Conservation (phyloP, 805 yeast species). For the Nakazawaea pomicola region DNA sequence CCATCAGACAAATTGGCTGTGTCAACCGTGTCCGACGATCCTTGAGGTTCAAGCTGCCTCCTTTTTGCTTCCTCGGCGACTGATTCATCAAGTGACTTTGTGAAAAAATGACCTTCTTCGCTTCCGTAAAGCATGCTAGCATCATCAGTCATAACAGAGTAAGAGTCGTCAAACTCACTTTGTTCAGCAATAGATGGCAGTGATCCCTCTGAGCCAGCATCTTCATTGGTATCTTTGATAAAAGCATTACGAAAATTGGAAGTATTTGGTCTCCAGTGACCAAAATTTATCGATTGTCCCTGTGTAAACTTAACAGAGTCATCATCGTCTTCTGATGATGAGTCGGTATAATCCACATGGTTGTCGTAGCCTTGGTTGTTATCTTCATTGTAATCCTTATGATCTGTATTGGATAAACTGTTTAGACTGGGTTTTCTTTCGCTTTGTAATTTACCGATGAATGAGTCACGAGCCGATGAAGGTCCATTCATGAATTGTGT, state of each 20-base stretch:
- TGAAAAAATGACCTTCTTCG: conserved; percentile 28
- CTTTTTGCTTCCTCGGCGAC: no score
- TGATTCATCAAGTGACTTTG: conserved; percentile 16
- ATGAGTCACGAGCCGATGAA: conserved; percentile 8
- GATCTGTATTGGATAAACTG: background rate
- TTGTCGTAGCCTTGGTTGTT: background rate
- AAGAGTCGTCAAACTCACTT: conserved; percentile 19
- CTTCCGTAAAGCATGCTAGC: conserved; percentile 20
- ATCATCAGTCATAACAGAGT: conserved; percentile 12
- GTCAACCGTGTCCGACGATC: background rate
- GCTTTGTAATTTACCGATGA: conserved; percentile 4
- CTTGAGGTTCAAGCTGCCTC: background rate
- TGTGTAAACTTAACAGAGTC: conserved; percentile 2
- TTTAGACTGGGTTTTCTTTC: conserved; percentile 3
- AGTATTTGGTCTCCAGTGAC: conserved; percentile 59
- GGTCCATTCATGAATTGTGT: conserved; percentile 2
- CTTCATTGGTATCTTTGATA: conserved; percentile 38
- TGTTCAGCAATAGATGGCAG: conserved; percentile 17
- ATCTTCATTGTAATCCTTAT: background rate
- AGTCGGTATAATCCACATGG: conserved; percentile 1
- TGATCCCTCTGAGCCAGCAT: conserved; percentile 23
- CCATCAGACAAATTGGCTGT: background rate
- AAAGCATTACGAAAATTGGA: conserved; percentile 42
- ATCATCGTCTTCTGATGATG: conserved; percentile 22
- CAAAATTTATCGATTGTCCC: conserved; percentile 35